Base-by-base conservation (phyloP, 2,329 filamentous ascomycete species). In the Penicillium hordei region DNA sequence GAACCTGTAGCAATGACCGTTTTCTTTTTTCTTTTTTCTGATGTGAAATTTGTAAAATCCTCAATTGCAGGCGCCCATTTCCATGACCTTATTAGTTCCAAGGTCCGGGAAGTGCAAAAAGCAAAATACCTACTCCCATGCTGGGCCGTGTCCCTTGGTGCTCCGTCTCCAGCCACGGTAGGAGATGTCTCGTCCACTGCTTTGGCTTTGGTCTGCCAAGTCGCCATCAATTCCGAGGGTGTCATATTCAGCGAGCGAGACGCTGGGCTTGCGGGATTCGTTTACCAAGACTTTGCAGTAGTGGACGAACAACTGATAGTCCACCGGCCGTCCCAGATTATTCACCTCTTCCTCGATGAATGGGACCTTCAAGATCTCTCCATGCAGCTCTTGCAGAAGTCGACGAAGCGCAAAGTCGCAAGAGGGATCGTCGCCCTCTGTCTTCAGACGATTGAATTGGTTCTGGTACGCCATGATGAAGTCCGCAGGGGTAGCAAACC, bases 381-480 rank as follows among this genome's bases (percentile, higher is more conserved):
- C 25, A 4, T 25, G 23, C 4, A 56, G 15, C 15, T 23, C 46
- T 10, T 51, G 17, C 3, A 56, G 23, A 10, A 56, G 46, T 21
- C 46, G 25, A 2, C 4, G 5, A 5, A 56, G 23, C 1, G 53
- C 53, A 21, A 39, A n/a, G 2, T 34, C 46, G 5, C n/a, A 44
- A 15, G 40, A 2, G 12, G 39, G 46, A 15, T 25, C 46, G 9
- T 52, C 38, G 5, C 6, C 5, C 13, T 56, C 53, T 13, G 33
- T 38, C 39, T 56, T 56, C 12, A 56, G 46, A 2, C 40, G 25
- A 4, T 56, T 52, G 33, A 31, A 52, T 9, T 56, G 53, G 8
- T 51, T 51, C 31, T 56, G 53, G 15, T 51, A 56, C 1, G 46
- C 53, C 31, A 56, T 4, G 19, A 52, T 56, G 25, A 52, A 56